These are phyloP conservation scores for Termitomyces bulborhizus DNA, from an alignment of 768 basidiomycete genomes.

Conservation along the genomic window DNA sequence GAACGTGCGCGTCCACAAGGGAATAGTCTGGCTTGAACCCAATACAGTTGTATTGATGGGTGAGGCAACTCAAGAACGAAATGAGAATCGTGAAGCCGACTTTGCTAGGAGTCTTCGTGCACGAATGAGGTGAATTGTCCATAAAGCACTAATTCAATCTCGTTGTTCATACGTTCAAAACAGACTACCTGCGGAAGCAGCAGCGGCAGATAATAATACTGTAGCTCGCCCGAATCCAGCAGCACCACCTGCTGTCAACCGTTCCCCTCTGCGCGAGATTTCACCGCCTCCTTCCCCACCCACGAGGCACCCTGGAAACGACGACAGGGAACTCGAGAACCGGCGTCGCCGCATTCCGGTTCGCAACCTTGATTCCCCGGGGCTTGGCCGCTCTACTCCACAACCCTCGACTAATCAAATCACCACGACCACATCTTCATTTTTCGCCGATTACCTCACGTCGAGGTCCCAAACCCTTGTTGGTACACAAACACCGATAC, in stretches of 20 bases:
- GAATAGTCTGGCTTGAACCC: constrained; percentile 76
- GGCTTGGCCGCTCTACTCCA: not conserved
- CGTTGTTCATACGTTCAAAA: constrained; percentile 13
- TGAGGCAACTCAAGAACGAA: constrained; percentile 58
- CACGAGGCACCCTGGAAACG: constrained; percentile 18
- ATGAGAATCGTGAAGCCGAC: constrained; percentile 46
- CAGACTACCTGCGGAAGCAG: constrained; percentile 20
- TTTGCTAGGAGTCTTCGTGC: constrained; percentile 57
- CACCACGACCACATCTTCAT: constrained; percentile 10
- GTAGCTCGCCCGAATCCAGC: constrained; percentile 1
- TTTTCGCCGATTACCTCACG: constrained; percentile 8
- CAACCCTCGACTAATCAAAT: not conserved
- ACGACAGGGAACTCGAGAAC: constrained; percentile 33
- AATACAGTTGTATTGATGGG: constrained; percentile 54
- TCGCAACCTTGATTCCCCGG: constrained; percentile 1
- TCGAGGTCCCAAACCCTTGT: constrained; percentile 7
- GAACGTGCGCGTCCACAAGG: constrained; percentile 59
- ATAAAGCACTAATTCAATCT: not conserved
- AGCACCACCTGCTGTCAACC: constrained; percentile 13
- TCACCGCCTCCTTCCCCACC: constrained; percentile 26
- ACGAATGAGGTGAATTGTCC: constrained; percentile 60
- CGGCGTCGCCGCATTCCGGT: constrained; percentile 30
- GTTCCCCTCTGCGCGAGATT: constrained; percentile 35
- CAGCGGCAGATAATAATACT: constrained; percentile 7
- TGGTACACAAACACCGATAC: constrained; percentile 1